Conservation (phyloP, 129 eudicot species). For the Arctium minus region DNA sequence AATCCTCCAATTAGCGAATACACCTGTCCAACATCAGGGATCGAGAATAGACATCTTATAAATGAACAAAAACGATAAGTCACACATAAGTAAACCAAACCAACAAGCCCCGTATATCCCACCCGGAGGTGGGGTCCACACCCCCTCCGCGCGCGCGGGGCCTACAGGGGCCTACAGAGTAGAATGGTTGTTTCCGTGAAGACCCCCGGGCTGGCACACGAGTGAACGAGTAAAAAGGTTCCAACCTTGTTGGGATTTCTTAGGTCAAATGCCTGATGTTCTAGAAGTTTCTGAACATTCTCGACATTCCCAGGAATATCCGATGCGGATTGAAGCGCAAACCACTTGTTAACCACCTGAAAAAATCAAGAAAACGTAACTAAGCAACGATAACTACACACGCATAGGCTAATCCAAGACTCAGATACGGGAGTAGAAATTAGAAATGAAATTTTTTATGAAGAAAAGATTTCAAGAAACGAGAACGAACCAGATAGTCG, state of each 20-base stretch:
- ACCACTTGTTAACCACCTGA: constrained; percentile 91
- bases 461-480: not conserved
- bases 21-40: constrained; percentile 41
- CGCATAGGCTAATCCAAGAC: too few species aligned
- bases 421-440: not conserved
- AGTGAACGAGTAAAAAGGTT: not conserved
- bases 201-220: not conserved
- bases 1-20: constrained; percentile 86
- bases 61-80: not conserved
- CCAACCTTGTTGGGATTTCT: constrained; percentile 91
- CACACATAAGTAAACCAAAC: not conserved
- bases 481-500: constrained; percentile 61
- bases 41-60: not conserved
- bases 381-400: not conserved
- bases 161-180: too few species aligned
- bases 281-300: constrained; percentile 71
- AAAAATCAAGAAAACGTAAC: not conserved
- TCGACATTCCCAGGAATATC: constrained; percentile 92
- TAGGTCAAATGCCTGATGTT: constrained; percentile 84
- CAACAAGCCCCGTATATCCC: too few species aligned
- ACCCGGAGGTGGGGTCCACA: too few species aligned
- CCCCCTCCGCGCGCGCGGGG: too few species aligned
- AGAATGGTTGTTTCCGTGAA: too few species aligned
- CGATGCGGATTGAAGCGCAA: constrained; percentile 88
- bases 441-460: too few species aligned